Evolutionary conservation across 2,329 filamentous ascomycete species (phyloP).

Genomic region (Xylaria sp.): DNA sequence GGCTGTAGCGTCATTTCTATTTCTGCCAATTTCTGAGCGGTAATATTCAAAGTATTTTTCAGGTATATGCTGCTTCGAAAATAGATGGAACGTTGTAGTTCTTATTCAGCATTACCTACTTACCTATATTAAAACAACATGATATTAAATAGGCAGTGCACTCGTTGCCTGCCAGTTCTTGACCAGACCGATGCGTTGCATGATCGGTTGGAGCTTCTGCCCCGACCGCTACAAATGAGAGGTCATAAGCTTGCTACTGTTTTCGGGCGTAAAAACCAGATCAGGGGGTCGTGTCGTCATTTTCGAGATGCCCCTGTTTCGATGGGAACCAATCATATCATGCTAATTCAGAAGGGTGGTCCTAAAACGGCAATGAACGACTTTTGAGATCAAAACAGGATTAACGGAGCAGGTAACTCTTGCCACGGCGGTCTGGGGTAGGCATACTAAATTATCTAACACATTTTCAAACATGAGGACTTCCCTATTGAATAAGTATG

Average conservation of each 20-base stretch:
- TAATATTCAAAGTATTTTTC: too few relatives aligned
- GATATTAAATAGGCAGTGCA: background rate
- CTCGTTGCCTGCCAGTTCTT: background rate
- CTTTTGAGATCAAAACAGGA: slow-evolving; percentile 1
- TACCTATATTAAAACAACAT: too few relatives aligned
- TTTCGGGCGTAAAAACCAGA: slow-evolving; percentile 18
- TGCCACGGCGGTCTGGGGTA: slow-evolving; percentile 23
- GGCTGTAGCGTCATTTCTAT: background rate
- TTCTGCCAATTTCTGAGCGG: too few relatives aligned
- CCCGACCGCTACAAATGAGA: slow-evolving; percentile 17
- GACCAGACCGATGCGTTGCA: slow-evolving; percentile 20
- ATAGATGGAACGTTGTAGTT: too few relatives aligned
- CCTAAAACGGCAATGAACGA: slow-evolving; percentile 36
- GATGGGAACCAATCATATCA: slow-evolving; percentile 31
- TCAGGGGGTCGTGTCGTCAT: slow-evolving; percentile 34
- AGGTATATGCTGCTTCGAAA: too few relatives aligned
- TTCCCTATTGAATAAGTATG: slow-evolving; percentile 7
- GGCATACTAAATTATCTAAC: background rate
- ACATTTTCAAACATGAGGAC: background rate
- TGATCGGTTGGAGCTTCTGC: slow-evolving; percentile 22
- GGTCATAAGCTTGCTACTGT: background rate
- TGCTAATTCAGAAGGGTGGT: background rate
- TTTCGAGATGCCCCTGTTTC: background rate
- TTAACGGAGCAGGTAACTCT: background rate
- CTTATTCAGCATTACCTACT: too few relatives aligned